phyloP scores from a whole-genome alignment of 2,329 filamentous ascomycete species.

The Cercospora canescens region DNA sequence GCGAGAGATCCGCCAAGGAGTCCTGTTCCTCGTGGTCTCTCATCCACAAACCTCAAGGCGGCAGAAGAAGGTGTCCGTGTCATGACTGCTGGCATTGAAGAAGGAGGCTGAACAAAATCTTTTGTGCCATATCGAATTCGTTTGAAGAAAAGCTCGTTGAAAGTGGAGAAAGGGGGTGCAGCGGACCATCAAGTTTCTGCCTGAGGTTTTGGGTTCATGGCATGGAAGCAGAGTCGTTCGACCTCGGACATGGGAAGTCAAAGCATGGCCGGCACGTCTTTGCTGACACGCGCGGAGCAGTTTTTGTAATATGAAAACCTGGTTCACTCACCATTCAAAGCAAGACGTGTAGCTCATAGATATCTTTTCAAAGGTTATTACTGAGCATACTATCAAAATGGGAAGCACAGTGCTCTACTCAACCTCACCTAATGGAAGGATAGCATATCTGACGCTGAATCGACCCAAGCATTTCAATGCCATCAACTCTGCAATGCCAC shows the following conservation, averaged over 20 bases:
- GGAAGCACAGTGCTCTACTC: slow-evolving; percentile 8
- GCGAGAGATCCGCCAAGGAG: neutral
- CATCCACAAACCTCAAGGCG: neutral
- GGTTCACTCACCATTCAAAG: too few relatives aligned
- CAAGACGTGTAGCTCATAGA: too few relatives aligned
- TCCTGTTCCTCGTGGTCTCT: neutral
- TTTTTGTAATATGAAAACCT: neutral
- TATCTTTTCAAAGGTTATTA: too few relatives aligned
- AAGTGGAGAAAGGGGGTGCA: too few relatives aligned
- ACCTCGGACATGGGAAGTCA: neutral
- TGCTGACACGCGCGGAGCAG: too few relatives aligned
- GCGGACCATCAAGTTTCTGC: too few relatives aligned
- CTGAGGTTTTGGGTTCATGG: neutral
- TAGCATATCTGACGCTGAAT: slow-evolving; percentile 10
- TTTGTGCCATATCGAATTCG: too few relatives aligned
- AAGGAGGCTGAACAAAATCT: too few relatives aligned
- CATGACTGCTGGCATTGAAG: too few relatives aligned
- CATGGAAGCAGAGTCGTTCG: too few relatives aligned
- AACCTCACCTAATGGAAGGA: slow-evolving; percentile 5
- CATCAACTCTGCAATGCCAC: slow-evolving; percentile 8
- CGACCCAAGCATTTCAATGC: slow-evolving; percentile 17
- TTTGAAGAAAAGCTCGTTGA: too few relatives aligned
- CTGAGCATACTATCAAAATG: neutral
- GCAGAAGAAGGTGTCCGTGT: too few relatives aligned
- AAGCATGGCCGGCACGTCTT: neutral